Conservation (phyloP, 2,329 filamentous ascomycete species). For the Ilyonectria robusta region DNA sequence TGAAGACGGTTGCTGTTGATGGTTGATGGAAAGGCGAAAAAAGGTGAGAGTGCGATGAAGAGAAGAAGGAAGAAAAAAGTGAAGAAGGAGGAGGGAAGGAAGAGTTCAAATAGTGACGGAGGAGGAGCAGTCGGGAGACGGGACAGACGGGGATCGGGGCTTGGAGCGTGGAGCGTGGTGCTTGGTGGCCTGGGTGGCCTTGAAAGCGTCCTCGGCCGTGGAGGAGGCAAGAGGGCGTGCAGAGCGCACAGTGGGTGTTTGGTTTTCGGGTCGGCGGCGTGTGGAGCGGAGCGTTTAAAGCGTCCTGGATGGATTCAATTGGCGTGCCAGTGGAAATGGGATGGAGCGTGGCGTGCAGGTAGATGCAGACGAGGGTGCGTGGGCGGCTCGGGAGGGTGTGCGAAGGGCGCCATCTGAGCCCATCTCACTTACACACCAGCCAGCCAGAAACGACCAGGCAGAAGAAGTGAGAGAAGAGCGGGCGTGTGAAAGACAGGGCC, state of each 20-base stretch:
- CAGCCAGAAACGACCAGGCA: background rate
- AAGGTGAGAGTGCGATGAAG: constrained; percentile 15
- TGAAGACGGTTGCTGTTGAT: background rate
- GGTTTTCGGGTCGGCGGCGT: background rate
- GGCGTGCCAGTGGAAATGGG: background rate
- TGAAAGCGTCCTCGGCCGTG: constrained; percentile 5
- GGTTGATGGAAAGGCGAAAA: constrained; percentile 6
- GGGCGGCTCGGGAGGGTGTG: constrained; percentile 7
- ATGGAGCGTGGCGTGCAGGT: constrained; percentile 4
- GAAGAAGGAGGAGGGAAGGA: constrained; percentile 29
- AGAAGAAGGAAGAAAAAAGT: background rate
- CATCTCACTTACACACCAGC: constrained; percentile 31
- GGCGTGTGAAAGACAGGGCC: background rate
- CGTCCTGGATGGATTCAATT: too few species aligned
- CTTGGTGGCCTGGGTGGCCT: constrained; percentile 11
- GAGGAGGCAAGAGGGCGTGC: constrained; percentile 21
- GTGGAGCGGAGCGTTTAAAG: too few species aligned
- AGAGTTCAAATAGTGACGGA: constrained; percentile 42
- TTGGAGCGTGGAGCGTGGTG: constrained; percentile 16
- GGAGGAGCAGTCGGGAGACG: constrained; percentile 22
- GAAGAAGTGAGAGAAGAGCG: constrained; percentile 7
- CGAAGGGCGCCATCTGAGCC: background rate
- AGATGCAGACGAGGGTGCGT: background rate
- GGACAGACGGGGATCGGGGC: constrained; percentile 10
- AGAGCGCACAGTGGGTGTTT: background rate